Base-by-base conservation (phyloP, 176 grass and related monocot genomes). In the Alloteropsis semialata region DNA sequence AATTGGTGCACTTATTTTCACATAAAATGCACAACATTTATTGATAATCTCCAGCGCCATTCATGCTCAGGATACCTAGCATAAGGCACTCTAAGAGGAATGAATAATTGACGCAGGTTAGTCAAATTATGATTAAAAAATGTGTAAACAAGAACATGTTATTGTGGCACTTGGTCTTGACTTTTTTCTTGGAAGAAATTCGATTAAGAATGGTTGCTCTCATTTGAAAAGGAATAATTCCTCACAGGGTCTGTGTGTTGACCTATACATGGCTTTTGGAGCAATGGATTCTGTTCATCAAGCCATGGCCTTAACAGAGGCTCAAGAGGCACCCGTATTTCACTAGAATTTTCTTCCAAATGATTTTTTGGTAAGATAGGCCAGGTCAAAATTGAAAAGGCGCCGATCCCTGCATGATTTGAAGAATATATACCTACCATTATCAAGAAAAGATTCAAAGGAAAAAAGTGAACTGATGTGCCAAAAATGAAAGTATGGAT, bases 401-500 rank as follows among this genome's bases (percentile, higher is more conserved):
- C 69, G 27, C 18, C 16, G 37, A 55, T 65, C 46, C 55, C 41
- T 43, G 1, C 19, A 27, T 1, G 15, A 81, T 89, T 69, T 69
- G 14, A 37, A 65, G 83, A 86, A 89, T 89, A 90, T 78, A 82
- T 90, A 49, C 56, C 72, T 41, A 49, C 44, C 69, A 64, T 65
- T 68, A 32, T 65, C 65, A 82, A 51, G 38, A 81, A 65, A 71
- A 65, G 8, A 72, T 86, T 77, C n/a, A 6, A 44, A 90, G 24
- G 4, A 18, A 55, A 89, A 64, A 89, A 54, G 65, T 43, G 43
- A 0, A 6, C 18, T 16, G 65, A 50, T 58, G n/a, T 49, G 65
- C 48, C 65, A 65, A 8, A 36, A 61, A 85, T 30, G 24, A 8
- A 65, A 57, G 22, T 57, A 78, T 72, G 38, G 8, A 86, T 49